A percentile compares a stretch with the other conserved stretches of the same genome.
These are phyloP conservation scores for Casuarina glauca DNA, from an alignment of 306 rosid species.

Conservation along the genomic window DNA sequence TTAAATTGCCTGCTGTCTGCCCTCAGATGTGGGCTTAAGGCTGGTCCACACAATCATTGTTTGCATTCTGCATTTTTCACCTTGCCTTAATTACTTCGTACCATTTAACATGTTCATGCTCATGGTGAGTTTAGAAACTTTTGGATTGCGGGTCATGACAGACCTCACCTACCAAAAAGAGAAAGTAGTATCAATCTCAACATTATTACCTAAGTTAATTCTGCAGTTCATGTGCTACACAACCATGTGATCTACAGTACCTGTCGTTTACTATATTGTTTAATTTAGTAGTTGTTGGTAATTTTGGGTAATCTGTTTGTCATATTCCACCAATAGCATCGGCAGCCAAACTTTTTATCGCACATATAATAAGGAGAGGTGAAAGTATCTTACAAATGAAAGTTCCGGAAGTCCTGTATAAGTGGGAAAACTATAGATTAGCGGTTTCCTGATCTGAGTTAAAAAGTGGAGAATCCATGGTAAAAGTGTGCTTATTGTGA, in stretches of 20 bases:
- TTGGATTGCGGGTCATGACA: not conserved
- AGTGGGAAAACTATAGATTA: not conserved
- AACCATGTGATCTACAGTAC: not conserved
- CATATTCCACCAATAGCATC: conserved; percentile 1
- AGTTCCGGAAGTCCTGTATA: not conserved
- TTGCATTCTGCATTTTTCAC: not conserved
- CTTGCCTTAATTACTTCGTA: not conserved
- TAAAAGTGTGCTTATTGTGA: conserved; percentile 14
- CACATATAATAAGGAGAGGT: not conserved
- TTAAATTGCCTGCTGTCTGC: not conserved
- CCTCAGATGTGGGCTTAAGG: not conserved
- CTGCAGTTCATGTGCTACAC: not conserved
- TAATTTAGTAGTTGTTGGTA: not conserved
- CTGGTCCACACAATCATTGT: not conserved
- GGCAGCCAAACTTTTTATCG: not conserved
- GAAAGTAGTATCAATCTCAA: not conserved
- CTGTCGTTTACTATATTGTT: not conserved
- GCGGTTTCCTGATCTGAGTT: not conserved
- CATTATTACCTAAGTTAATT: not conserved
- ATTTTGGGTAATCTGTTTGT: not conserved
- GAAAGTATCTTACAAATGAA: conserved; percentile 6
- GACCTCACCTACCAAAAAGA: not conserved
- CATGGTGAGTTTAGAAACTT: not conserved
- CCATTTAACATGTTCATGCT: not conserved
- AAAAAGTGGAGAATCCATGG: not conserved